These are phyloP conservation scores for Aspergillus biplanus DNA, from an alignment of 495 filamentous ascomycete species.

Conservation along the genomic window DNA sequence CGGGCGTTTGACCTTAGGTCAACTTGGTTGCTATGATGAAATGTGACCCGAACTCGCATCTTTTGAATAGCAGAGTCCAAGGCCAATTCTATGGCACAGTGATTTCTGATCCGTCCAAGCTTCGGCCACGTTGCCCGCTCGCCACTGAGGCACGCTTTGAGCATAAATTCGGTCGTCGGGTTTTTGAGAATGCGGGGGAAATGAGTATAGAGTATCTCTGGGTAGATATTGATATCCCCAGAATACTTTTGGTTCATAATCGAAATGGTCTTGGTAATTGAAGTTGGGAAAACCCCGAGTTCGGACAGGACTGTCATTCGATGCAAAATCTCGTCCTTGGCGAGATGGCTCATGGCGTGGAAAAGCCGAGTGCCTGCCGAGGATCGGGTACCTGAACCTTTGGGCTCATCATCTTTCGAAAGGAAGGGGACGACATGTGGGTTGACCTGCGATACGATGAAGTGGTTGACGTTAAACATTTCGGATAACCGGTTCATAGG, in stretches of 20 bases:
- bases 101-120: conserved; percentile 77
- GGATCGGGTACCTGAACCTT: conserved; percentile 37
- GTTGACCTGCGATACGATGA: conserved; percentile 96
- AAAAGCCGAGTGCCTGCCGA: conserved; percentile 61
- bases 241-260: conserved; percentile 89
- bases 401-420: conserved; percentile 65
- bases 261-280: conserved; percentile 75
- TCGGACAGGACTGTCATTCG: conserved; percentile 82
- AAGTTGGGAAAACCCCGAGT: conserved; percentile 79
- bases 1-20: conserved; percentile 48
- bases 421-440: conserved; percentile 92
- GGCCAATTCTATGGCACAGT: conserved; percentile 83
- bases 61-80: conserved; percentile 81
- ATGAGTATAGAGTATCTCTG: conserved; percentile 72
- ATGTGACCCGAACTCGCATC: conserved; percentile 75
- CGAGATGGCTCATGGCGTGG: conserved; percentile 69
- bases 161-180: conserved; percentile 89
- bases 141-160: conserved; percentile 71
- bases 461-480: conserved; percentile 98
- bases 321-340: conserved; percentile 80
- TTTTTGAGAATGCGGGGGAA: conserved; percentile 81
- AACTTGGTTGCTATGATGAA: conserved; percentile 69
- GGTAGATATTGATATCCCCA: conserved; percentile 95
- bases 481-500: conserved; percentile 90
- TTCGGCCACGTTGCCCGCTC: conserved; percentile 92